These are phyloP conservation scores for Cordyceps tenuipes DNA, from an alignment of 2,329 filamentous ascomycete species.

Conservation along the genomic window DNA sequence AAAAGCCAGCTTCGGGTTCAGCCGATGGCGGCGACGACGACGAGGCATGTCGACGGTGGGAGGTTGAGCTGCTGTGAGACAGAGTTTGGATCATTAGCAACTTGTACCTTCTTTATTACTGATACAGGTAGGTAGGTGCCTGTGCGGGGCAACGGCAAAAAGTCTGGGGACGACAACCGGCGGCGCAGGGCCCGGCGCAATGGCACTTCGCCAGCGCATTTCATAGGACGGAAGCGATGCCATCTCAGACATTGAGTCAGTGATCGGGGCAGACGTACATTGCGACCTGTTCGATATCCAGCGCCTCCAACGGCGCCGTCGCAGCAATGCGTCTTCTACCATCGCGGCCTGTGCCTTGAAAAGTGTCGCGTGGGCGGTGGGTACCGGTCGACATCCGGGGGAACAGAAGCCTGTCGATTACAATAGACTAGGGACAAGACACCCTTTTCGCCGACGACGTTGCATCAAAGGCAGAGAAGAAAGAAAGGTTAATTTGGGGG, in stretches of 20 bases:
- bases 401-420: neutral
- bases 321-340: neutral
- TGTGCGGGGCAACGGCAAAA: neutral
- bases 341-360: slow-evolving; percentile 1
- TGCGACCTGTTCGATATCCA: slow-evolving; percentile 3
- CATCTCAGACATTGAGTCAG: neutral
- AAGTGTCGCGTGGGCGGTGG: slow-evolving; percentile 13
- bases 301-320: neutral
- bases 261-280: neutral
- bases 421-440: neutral
- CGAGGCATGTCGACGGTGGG: slow-evolving; percentile 18
- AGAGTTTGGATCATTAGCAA: slow-evolving; percentile 15
- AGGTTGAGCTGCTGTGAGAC: slow-evolving; percentile 16
- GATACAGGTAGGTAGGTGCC: no score
- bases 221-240: no score
- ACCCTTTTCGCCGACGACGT: neutral
- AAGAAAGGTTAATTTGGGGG: neutral
- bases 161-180: neutral
- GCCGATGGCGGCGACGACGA: slow-evolving; percentile 25
- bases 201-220: neutral
- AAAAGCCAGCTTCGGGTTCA: slow-evolving; percentile 31
- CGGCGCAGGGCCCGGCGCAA: neutral
- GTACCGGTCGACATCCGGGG: slow-evolving; percentile 1
- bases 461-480: neutral
- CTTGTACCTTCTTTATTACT: no score